Evolutionary conservation across 2,329 filamentous ascomycete genomes (phyloP).

Genomic region (Aspergillus tamarii): DNA sequence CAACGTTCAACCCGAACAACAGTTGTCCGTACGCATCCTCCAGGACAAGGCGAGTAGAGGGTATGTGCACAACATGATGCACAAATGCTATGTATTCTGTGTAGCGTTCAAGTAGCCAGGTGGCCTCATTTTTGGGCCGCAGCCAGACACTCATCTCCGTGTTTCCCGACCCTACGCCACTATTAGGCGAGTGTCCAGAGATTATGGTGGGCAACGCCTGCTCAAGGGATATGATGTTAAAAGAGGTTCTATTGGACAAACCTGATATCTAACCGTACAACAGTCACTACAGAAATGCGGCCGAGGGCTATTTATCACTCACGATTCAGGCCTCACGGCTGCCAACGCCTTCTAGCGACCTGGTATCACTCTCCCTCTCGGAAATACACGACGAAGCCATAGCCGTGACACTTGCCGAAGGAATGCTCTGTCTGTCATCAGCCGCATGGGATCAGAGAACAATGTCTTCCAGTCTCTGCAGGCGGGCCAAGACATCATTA

Average conservation of each 20-base stretch:
- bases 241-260: neutral
- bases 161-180: neutral
- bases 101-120: constrained; percentile 1
- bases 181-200: neutral
- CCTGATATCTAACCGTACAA: neutral
- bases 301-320: neutral
- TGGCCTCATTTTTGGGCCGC: neutral
- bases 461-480: constrained; percentile 2
- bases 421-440: no score
- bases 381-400: neutral
- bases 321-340: neutral
- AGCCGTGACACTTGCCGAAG: neutral
- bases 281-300: neutral
- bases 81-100: neutral
- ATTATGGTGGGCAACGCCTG: neutral
- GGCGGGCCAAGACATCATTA: neutral
- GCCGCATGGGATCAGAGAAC: neutral
- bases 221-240: neutral
- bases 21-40: neutral
- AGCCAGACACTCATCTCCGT: neutral
- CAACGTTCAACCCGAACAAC: neutral
- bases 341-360: neutral
- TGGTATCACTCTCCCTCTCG: neutral
- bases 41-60: neutral
- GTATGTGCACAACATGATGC: constrained; percentile 2